Percentiles rank a stretch among this genome's conserved stretches.
These are phyloP conservation scores for Colletotrichum sp. DNA, from an alignment of 2,329 filamentous ascomycete genomes.

Conservation along the genomic window DNA sequence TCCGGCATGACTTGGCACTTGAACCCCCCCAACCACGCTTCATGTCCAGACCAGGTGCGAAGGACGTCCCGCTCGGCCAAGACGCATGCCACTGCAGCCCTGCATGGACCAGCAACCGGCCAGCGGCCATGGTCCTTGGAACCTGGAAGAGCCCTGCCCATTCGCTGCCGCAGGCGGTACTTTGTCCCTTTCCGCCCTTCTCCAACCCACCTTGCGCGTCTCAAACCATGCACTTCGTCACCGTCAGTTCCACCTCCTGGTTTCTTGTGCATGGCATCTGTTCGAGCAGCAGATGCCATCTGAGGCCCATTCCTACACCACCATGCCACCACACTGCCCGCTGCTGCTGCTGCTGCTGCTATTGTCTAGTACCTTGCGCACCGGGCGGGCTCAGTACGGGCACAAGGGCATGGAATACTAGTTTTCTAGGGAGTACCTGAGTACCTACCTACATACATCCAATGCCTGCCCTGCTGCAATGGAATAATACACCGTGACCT, in stretches of 20 bases:
- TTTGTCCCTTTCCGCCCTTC: slow-evolving; percentile 16
- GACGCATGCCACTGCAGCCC: slow-evolving; percentile 20
- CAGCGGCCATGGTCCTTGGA: slow-evolving; percentile 5
- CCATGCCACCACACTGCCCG: not conserved
- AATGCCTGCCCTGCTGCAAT: not conserved
- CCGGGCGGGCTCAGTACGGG: not conserved
- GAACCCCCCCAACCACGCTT: slow-evolving; percentile 1
- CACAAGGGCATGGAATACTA: not conserved
- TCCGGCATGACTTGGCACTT: slow-evolving; percentile 14
- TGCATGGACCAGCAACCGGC: slow-evolving; percentile 18
- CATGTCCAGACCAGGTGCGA: not conserved
- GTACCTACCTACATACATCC: not conserved
- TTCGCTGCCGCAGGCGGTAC: slow-evolving; percentile 19
- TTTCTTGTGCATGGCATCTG: slow-evolving; percentile 11
- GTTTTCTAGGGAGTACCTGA: not conserved
- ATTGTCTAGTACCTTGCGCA: not conserved
- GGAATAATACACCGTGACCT: not conserved
- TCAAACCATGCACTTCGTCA: slow-evolving; percentile 22
- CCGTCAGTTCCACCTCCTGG: slow-evolving; percentile 22
- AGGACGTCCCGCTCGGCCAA: slow-evolving; percentile 14
- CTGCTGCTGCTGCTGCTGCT: not conserved
- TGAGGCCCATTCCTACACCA: slow-evolving; percentile 13
- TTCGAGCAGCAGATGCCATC: slow-evolving; percentile 17
- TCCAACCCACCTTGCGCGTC: slow-evolving; percentile 21
- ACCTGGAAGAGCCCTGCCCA: slow-evolving; percentile 20